Conservation (phyloP, 2,329 filamentous ascomycete genomes). For the Aspergillus pseudotamarii region DNA sequence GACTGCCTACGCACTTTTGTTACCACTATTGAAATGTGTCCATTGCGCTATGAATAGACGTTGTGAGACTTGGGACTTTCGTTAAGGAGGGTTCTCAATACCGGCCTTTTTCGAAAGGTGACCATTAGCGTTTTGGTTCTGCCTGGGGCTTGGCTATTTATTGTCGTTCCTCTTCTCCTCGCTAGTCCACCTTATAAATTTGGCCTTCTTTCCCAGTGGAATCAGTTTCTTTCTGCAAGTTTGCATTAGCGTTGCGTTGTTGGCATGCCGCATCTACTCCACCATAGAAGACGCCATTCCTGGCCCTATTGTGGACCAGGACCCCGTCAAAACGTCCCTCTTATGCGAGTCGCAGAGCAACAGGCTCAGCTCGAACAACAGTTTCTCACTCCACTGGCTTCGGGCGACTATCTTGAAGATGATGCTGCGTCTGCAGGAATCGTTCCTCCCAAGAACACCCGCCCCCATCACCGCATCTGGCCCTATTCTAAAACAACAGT, state of each 20-base stretch:
- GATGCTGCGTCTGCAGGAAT: slow-evolving; percentile 40
- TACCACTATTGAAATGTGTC: slow-evolving; percentile 3
- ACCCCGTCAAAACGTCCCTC: slow-evolving; percentile 20
- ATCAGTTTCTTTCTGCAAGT: background rate
- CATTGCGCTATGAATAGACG: slow-evolving; percentile 10
- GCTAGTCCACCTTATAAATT: background rate
- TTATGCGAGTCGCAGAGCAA: slow-evolving; percentile 22
- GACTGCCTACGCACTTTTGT: background rate
- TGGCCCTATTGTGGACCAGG: slow-evolving; percentile 39
- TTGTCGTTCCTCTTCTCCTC: background rate
- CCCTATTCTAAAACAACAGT: slow-evolving; percentile 10
- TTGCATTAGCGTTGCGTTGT: background rate
- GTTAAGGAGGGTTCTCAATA: slow-evolving; percentile 9
- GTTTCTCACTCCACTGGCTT: slow-evolving; percentile 21
- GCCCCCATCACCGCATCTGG: slow-evolving; percentile 30
- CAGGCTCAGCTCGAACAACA: slow-evolving; percentile 14
- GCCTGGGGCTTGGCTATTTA: background rate
- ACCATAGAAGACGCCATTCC: slow-evolving; percentile 39
- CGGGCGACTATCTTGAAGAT: slow-evolving; percentile 30
- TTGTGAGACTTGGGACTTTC: slow-evolving; percentile 12
- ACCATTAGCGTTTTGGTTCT: background rate
- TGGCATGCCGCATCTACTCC: slow-evolving; percentile 30
- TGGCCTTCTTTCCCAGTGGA: background rate
- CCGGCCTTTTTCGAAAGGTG: background rate
- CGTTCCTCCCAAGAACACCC: slow-evolving; percentile 24